Conservation (phyloP, 331 rosid species). For the Rhamnella rubrinervis region DNA sequence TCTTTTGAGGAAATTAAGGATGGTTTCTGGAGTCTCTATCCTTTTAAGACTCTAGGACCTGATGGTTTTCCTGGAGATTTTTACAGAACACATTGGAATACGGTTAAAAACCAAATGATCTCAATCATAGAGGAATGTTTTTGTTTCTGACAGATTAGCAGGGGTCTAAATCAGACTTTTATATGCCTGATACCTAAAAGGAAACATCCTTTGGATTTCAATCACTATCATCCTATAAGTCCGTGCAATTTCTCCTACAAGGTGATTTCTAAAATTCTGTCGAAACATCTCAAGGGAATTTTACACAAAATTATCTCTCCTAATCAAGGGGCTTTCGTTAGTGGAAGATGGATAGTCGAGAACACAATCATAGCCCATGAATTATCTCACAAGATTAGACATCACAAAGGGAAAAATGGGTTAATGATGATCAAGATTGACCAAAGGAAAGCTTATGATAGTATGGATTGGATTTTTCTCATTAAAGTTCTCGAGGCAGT, state of each 20-base stretch:
- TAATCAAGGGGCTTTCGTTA: background rate
- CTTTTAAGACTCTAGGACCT: background rate
- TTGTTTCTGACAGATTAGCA: rapidly evolving
- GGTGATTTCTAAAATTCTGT: background rate
- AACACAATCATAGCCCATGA: background rate
- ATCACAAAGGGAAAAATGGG: background rate
- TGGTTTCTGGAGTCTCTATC: background rate
- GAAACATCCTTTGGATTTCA: background rate
- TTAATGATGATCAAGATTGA: background rate
- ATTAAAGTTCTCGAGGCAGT: background rate
- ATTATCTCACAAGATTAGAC: background rate
- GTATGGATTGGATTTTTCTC: background rate
- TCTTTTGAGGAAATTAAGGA: background rate
- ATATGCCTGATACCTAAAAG: background rate
- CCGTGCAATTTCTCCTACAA: background rate
- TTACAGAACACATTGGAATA: background rate
- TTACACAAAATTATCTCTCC: background rate
- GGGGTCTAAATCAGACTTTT: background rate
- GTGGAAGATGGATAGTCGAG: background rate
- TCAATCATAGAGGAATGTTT: background rate
- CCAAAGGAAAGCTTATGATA: background rate
- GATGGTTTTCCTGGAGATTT: background rate
- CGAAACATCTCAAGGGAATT: background rate
- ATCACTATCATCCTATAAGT: background rate
- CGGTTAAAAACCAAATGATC: background rate